Conservation (phyloP, 169 alveolate genomes). For the Plasmodium vivax region DNA sequence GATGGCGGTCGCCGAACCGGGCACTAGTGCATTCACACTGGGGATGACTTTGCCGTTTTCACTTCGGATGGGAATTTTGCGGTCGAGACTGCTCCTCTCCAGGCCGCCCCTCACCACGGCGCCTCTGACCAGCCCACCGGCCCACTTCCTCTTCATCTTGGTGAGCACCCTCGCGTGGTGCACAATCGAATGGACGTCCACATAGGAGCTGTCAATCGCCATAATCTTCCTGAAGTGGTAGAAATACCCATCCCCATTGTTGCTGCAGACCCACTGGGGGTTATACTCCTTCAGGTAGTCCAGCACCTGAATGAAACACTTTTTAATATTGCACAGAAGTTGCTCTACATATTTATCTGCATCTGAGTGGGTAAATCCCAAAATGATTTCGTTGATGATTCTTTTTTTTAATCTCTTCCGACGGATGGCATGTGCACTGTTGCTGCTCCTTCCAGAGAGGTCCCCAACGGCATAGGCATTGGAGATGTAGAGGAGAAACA, state of each 20-base stretch:
- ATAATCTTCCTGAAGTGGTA: constrained; percentile 40
- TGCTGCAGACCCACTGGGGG: constrained; percentile 2
- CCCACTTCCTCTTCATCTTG: background rate
- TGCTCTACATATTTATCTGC: constrained; percentile 33
- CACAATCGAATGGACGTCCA: constrained; percentile 16
- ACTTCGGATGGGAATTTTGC: background rate
- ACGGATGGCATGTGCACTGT: background rate
- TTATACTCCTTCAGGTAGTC: constrained; percentile 18
- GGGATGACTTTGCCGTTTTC: background rate
- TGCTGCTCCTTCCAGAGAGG: background rate
- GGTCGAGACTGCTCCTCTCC: background rate
- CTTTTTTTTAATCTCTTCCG: background rate
- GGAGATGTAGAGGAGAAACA: background rate
- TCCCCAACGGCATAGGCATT: background rate
- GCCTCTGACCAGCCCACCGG: background rate
- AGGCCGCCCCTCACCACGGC: background rate
- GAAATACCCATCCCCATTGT: constrained; percentile 12
- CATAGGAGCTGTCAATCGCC: constrained; percentile 16
- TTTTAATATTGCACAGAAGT: constrained; percentile 31
- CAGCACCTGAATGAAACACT: constrained; percentile 15
- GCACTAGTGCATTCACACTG: background rate
- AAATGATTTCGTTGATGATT: constrained; percentile 12
- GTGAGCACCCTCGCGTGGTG: background rate
- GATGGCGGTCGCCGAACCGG: background rate
- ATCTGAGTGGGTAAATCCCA: constrained; percentile 16